Conservation (phyloP, 1,284 basidiomycete species). For the Exobasidium cylindrosporum region DNA sequence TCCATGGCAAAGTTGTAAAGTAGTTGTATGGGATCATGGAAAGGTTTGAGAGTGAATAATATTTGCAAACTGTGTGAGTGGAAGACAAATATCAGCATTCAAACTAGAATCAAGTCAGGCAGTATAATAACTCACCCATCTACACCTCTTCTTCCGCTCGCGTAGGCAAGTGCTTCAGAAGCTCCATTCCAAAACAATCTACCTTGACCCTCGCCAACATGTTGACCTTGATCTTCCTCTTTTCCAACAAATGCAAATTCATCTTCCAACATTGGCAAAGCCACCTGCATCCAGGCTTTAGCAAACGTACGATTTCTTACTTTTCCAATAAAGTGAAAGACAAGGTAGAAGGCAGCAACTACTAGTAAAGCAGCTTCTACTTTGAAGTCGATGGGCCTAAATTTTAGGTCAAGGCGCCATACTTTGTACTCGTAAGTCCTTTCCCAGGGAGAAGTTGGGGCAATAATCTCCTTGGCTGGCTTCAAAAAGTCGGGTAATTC, state of each 20-base stretch:
- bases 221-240: constrained; percentile 24
- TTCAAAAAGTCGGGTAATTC: background rate
- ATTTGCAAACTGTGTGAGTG: constrained; percentile 30
- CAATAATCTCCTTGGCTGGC: background rate
- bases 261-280: constrained; percentile 27
- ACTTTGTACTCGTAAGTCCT: background rate
- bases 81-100: background rate
- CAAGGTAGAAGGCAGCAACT: constrained; percentile 31
- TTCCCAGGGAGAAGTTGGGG: background rate
- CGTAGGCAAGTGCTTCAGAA: constrained; percentile 44
- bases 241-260: constrained; percentile 41
- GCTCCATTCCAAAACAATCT: constrained; percentile 50
- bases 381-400: constrained; percentile 26
- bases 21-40: constrained; percentile 42
- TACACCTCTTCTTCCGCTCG: constrained; percentile 47
- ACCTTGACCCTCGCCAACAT: constrained; percentile 11
- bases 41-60: constrained; percentile 32
- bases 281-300: constrained; percentile 24
- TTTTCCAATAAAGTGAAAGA: constrained; percentile 38
- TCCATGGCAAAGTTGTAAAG: constrained; percentile 30
- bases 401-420: background rate
- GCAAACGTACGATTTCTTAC: constrained; percentile 34
- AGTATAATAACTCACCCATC: constrained; percentile 21
- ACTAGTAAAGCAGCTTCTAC: constrained; percentile 33
- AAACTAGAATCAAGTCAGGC: background rate